phyloP scores from a whole-genome alignment of 805 yeast species.

The Scheffersomyces stipitis region DNA sequence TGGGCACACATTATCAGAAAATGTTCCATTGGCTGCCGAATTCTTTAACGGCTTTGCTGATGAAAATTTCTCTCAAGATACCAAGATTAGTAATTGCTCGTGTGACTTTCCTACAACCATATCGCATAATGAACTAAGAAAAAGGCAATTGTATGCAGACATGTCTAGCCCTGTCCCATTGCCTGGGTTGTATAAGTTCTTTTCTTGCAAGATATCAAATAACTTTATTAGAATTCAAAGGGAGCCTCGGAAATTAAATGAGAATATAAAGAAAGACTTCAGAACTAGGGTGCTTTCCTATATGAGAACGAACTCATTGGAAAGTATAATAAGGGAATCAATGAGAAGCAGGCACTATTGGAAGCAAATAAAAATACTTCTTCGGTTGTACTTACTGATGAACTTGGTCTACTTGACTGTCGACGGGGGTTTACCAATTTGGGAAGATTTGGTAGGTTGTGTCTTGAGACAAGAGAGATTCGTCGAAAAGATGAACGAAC shows the following conservation, averaged over 20 bases:
- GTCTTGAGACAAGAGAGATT: constrained; percentile 9
- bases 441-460: constrained; percentile 12
- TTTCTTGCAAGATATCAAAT: neutral
- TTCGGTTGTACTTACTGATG: constrained; percentile 5
- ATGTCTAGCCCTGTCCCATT: neutral
- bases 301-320: neutral
- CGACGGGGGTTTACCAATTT: neutral
- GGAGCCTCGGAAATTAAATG: neutral
- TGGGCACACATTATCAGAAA: neutral
- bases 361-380: neutral
- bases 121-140: constrained; percentile 5
- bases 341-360: neutral
- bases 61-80: constrained; percentile 2
- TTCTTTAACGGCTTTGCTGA: constrained; percentile 9
- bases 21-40: constrained; percentile 7
- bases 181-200: constrained; percentile 1
- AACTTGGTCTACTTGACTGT: constrained; percentile 9
- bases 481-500: constrained; percentile 9
- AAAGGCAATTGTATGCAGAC: constrained; percentile 5
- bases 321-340: neutral
- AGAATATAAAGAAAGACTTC: neutral
- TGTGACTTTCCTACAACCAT: neutral
- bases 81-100: neutral
- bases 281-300: neutral
- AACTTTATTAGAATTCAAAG: constrained; percentile 2